Evolutionary conservation across 78 protist species (phyloP).

Genomic region (Bodo saltans): DNA sequence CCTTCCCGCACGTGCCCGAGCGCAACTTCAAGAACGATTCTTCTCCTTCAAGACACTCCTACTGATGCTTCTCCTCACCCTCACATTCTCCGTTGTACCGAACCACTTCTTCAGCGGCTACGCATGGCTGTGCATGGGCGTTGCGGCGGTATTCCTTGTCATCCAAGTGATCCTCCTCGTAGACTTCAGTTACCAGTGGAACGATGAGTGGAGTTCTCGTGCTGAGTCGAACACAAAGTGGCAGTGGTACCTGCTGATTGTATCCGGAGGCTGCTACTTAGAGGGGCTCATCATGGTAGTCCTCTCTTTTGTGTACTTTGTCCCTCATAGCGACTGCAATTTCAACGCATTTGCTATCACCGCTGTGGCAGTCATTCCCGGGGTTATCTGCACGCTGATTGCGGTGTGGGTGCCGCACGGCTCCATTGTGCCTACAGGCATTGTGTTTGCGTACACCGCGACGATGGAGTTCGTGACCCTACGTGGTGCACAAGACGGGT

Average conservation of each 20-base stretch:
- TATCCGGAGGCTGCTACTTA: not conserved
- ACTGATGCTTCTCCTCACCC: not conserved
- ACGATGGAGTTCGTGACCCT: not conserved
- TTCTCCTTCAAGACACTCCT: not conserved
- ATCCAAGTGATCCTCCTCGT: conserved; percentile 34
- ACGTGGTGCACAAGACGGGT: not conserved
- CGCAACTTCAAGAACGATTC: not conserved
- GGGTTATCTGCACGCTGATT: conserved; percentile 3
- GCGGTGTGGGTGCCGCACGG: conserved; percentile 19
- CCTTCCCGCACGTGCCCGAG: not conserved
- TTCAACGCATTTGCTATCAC: not conserved
- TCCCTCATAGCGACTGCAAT: not conserved
- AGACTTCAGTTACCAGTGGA: conserved; percentile 42
- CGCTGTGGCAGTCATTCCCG: not conserved
- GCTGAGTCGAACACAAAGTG: conserved; percentile 3
- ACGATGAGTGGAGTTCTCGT: conserved; percentile 22
- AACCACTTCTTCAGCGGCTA: not conserved
- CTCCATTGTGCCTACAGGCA: not conserved
- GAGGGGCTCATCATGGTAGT: not conserved
- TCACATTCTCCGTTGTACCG: not conserved
- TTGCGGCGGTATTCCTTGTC: conserved; percentile 3
- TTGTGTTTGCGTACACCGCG: conserved; percentile 5
- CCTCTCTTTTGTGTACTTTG: not conserved
- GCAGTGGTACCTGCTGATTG: not conserved
- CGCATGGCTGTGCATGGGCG: not conserved